These are phyloP conservation scores for Sporothrix globosa DNA, from an alignment of 2,329 filamentous ascomycete genomes.

Conservation along the genomic window DNA sequence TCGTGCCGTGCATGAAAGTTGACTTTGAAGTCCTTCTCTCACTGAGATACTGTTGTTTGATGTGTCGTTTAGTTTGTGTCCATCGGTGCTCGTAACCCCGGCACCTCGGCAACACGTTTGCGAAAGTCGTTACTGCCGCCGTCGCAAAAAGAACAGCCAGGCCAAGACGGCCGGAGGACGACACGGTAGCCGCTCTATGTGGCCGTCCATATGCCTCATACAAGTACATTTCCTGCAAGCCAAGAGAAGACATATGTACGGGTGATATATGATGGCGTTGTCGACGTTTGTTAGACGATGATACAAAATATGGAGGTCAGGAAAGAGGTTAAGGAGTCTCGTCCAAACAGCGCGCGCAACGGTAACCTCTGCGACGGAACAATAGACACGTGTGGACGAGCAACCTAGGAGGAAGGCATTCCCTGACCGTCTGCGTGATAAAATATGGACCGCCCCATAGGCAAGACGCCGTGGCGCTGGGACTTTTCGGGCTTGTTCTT, in stretches of 20 bases:
- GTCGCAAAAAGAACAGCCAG: not conserved
- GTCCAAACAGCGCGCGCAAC: no score
- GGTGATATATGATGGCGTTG: slow-evolving; percentile 2
- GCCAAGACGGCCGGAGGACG: not conserved
- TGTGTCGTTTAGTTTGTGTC: not conserved
- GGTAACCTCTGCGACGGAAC: not conserved
- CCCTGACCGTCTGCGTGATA: not conserved
- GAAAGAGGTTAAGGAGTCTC: not conserved
- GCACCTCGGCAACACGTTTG: not conserved
- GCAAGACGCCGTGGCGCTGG: slow-evolving; percentile 19
- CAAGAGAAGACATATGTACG: not conserved
- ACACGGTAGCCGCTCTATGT: not conserved
- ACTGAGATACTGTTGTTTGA: no score
- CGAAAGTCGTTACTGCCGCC: not conserved
- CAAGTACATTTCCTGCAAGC: slow-evolving; percentile 1
- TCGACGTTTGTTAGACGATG: no score
- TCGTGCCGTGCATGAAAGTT: not conserved
- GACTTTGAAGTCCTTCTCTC: not conserved
- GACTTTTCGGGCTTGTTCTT: not conserved
- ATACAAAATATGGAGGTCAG: not conserved
- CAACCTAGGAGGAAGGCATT: no score
- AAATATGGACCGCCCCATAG: slow-evolving; percentile 9
- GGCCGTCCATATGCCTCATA: not conserved
- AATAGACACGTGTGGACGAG: no score
- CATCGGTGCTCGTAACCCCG: not conserved